These are phyloP conservation scores for Mrakia gelida DNA, from an alignment of 768 basidiomycete genomes.

Conservation along the genomic window DNA sequence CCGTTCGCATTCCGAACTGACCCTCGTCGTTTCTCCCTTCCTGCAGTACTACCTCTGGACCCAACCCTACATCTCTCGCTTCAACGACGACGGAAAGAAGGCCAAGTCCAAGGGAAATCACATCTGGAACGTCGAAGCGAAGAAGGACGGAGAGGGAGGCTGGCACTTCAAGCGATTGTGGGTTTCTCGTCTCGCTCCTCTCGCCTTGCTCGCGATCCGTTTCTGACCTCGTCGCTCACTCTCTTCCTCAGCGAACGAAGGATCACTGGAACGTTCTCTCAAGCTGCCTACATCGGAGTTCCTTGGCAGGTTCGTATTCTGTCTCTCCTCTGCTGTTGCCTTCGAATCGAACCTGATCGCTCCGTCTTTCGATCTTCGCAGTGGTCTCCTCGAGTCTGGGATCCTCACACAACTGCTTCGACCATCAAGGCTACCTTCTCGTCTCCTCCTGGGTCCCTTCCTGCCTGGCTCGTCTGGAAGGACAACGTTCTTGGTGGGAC, in stretches of 20 bases:
- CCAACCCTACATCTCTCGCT: slow-evolving; percentile 86
- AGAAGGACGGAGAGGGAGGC: slow-evolving; percentile 51
- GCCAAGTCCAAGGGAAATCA: slow-evolving; percentile 99
- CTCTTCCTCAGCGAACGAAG: slow-evolving; percentile 62
- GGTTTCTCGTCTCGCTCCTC: neutral
- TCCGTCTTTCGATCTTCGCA: slow-evolving; percentile 58
- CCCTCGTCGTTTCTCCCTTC: neutral
- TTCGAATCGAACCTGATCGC: slow-evolving; percentile 28
- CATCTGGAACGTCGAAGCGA: slow-evolving; percentile 98
- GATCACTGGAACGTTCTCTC: slow-evolving; percentile 75
- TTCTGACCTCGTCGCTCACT: slow-evolving; percentile 65
- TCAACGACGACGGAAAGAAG: slow-evolving; percentile 99
- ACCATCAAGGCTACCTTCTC: slow-evolving; percentile 73
- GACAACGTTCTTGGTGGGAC: slow-evolving; percentile 64
- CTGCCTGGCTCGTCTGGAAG: slow-evolving; percentile 84
- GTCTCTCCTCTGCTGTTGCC: slow-evolving; percentile 36
- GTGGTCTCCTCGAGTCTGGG: slow-evolving; percentile 94
- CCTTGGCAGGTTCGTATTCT: neutral
- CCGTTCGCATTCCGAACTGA: slow-evolving; percentile 28
- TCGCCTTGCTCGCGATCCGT: neutral
- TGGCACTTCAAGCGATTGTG: slow-evolving; percentile 32
- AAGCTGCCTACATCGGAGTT: slow-evolving; percentile 54
- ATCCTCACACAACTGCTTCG: slow-evolving; percentile 82
- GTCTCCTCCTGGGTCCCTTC: slow-evolving; percentile 63
- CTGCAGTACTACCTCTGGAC: slow-evolving; percentile 81